Conservation (phyloP, 2,329 filamentous ascomycete species). For the Clonostachys byssicola region DNA sequence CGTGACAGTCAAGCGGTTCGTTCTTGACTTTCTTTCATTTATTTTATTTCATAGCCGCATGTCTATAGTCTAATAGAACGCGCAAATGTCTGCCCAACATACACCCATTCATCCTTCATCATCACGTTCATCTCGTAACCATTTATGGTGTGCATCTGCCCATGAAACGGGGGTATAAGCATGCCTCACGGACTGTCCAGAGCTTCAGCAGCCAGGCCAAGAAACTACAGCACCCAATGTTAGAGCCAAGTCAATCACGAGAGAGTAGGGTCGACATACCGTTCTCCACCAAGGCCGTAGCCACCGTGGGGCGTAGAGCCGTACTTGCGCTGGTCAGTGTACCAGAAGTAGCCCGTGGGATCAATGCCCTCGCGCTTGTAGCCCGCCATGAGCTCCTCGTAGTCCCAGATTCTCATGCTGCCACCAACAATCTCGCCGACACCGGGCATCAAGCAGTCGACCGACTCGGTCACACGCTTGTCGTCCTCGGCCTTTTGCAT, state of each 20-base stretch:
- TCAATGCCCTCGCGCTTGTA: constrained; percentile 86
- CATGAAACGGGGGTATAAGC: constrained; percentile 78
- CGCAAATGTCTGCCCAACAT: no score
- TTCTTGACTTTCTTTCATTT: no score
- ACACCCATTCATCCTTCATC: no score
- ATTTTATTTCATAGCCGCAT: no score
- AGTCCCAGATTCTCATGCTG: constrained; percentile 92
- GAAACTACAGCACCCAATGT: constrained; percentile 31
- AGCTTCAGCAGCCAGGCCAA: constrained; percentile 62
- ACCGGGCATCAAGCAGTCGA: constrained; percentile 82
- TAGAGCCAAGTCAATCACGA: not conserved
- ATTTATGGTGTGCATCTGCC: constrained; percentile 70
- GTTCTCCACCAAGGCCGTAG: constrained; percentile 88
- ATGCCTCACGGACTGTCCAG: constrained; percentile 61
- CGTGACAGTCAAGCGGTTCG: no score
- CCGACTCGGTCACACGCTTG: constrained; percentile 82
- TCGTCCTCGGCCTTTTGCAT: constrained; percentile 88
- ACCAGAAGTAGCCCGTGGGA: constrained; percentile 92
- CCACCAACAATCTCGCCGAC: constrained; percentile 97
- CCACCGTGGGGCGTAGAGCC: constrained; percentile 89
- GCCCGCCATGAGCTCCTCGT: constrained; percentile 82
- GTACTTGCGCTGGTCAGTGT: constrained; percentile 96
- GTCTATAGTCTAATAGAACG: no score
- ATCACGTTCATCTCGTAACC: not conserved
- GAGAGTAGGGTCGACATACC: constrained; percentile 22